phyloP scores from a whole-genome alignment of 306 rosid genomes.

The Leucaena leucocephala region DNA sequence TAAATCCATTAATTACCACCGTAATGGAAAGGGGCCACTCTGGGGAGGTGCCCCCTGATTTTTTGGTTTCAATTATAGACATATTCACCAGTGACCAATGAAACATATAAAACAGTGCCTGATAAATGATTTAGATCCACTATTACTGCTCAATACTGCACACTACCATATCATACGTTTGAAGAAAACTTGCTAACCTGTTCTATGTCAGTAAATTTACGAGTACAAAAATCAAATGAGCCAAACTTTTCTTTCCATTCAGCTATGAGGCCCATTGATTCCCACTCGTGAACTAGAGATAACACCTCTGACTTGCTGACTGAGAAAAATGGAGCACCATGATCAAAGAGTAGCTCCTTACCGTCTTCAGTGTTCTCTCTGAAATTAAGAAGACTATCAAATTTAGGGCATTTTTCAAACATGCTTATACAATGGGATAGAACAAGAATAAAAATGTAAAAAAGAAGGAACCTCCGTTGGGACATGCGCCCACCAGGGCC shows the following conservation, averaged over 20 bases:
- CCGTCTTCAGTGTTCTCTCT: conserved; percentile 83
- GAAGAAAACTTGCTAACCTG: conserved; percentile 54
- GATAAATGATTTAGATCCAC: conserved; percentile 16
- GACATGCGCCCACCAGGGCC: conserved; percentile 99
- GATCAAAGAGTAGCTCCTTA: conserved; percentile 80
- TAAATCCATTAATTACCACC: neutral
- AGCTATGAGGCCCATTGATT: conserved; percentile 70
- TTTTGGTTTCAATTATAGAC: conserved; percentile 3
- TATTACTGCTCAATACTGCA: neutral
- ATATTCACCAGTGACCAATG: neutral
- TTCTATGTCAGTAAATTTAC: conserved; percentile 55
- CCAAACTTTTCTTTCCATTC: conserved; percentile 82
- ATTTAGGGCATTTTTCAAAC: conserved; percentile 22
- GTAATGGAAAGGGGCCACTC: conserved; percentile 4
- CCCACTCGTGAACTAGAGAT: conserved; percentile 74
- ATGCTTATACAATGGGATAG: conserved; percentile 8
- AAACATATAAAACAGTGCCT: neutral
- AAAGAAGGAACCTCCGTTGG: conserved; percentile 61
- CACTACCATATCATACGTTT: conserved; percentile 13
- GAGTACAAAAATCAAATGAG: conserved; percentile 63
- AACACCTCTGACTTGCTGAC: conserved; percentile 60
- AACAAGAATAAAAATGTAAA: neutral
- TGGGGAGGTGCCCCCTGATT: neutral
- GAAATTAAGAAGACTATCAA: conserved; percentile 34
- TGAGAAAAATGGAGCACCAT: conserved; percentile 83